Base-by-base conservation (phyloP, 2,329 filamentous ascomycete genomes). In the Trichoderma koningiopsis region DNA sequence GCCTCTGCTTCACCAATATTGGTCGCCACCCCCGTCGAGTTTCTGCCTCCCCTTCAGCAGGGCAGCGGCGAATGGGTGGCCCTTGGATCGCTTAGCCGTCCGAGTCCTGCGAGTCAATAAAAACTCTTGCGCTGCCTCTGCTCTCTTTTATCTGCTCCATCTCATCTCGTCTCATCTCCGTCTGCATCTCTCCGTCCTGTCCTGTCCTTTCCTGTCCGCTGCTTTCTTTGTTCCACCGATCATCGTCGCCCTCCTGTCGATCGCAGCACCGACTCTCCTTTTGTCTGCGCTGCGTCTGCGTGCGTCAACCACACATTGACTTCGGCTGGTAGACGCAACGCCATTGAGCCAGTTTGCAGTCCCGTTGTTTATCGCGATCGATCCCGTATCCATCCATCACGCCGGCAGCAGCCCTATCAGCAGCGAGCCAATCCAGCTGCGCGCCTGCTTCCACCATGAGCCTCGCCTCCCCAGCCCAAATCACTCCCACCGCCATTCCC, bases 401-500 rank as follows among this genome's bases (percentile, higher is more conserved):
- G 22, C 47, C 13, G 47, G 29, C 29, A 33, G 10, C 33, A 63
- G 24, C 60, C 43, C 62, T 22, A 35, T 40, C 53, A 40, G 58
- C 52, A 8, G 63, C 16, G 24, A 43, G 29, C 63, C 11, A 27
- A 22, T 52, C 31, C 55, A 40, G 27, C 29, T 33, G 27, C 35
- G 60, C 43, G n/a, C 60, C 19, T 53, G 27, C 60, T 53, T 33
- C n/a, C 52, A 29, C 67, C 57, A 79, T 79, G 77, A 77, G 76
- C 69, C 75, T 79, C 66, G 74, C 75, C 67, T 74, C 75, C 72
- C 73, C 75, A 49, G 68, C 68, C 47, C 68, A 70, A n/a, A 37
- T 62, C 27, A 68, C 52, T 22, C 57, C 56, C 16, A 70, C 69
- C 68, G 66, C 69, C 68, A 11, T 33, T 27, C 61, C 68, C 65